Conservation (phyloP, 1,284 basidiomycete species). For the Meira miltonrushii region DNA sequence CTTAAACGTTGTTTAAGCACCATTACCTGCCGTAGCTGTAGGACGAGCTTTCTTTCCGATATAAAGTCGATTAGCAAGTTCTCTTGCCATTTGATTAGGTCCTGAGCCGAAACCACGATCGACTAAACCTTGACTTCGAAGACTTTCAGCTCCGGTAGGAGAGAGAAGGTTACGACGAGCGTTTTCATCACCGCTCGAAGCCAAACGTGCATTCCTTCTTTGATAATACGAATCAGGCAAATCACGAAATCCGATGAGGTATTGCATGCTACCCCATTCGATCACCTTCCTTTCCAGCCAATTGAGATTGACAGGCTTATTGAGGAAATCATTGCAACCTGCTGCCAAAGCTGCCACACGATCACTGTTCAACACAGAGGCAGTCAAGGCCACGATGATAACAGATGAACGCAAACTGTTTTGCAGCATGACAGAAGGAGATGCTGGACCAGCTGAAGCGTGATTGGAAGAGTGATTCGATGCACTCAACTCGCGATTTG, state of each 20-base stretch:
- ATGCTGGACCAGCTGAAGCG: not conserved
- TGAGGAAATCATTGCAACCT: constrained; percentile 97
- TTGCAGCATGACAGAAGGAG: not conserved
- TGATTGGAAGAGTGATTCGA: constrained; percentile 27
- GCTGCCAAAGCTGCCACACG: constrained; percentile 91
- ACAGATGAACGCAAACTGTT: constrained; percentile 69
- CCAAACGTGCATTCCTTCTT: not conserved
- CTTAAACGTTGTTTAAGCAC: too few relatives aligned
- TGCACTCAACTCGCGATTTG: not conserved
- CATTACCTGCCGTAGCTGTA: too few relatives aligned
- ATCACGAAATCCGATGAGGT: constrained; percentile 16
- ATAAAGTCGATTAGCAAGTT: constrained; percentile 12
- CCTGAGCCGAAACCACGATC: constrained; percentile 5
- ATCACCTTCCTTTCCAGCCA: constrained; percentile 99
- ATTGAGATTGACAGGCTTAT: constrained; percentile 87
- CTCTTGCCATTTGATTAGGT: constrained; percentile 10
- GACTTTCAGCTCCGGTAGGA: not conserved
- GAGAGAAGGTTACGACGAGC: not conserved
- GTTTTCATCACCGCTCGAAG: not conserved
- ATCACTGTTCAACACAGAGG: constrained; percentile 84
- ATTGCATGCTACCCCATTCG: constrained; percentile 73
- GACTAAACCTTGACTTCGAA: constrained; percentile 4
- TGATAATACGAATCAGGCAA: not conserved
- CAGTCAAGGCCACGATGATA: constrained; percentile 96
- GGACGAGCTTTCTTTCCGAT: not conserved